Conservation (phyloP, 192 early-diverging fungal genomes). For the Coemansia sp. region DNA sequence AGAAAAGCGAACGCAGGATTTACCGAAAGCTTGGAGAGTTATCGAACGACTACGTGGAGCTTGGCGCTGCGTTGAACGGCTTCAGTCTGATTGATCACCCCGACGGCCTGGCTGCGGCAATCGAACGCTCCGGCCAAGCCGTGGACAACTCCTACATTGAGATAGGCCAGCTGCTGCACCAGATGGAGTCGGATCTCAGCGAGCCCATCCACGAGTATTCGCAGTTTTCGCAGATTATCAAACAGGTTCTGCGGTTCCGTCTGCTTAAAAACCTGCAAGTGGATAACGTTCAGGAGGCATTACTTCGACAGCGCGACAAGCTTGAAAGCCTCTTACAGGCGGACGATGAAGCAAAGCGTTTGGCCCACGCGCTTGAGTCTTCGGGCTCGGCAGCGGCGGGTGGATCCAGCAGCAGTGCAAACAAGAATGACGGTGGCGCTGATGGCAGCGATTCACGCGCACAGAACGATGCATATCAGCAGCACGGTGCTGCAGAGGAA, state of each 20-base stretch:
- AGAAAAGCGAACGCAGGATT: slow-evolving; percentile 75
- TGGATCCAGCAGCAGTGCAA: neutral
- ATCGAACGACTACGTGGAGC: slow-evolving; percentile 77
- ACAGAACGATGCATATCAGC: slow-evolving; percentile 9
- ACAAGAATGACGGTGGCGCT: neutral
- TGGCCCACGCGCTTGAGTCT: slow-evolving; percentile 65
- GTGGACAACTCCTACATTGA: slow-evolving; percentile 81
- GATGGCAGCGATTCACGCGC: slow-evolving; percentile 1
- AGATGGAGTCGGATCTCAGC: slow-evolving; percentile 76
- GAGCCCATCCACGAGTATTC: slow-evolving; percentile 88
- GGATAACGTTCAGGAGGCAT: slow-evolving; percentile 70
- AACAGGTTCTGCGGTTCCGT: slow-evolving; percentile 81
- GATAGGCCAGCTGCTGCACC: slow-evolving; percentile 67
- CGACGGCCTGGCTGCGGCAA: slow-evolving; percentile 69
- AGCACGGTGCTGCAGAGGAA: slow-evolving; percentile 14
- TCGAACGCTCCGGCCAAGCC: slow-evolving; percentile 93
- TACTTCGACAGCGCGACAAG: slow-evolving; percentile 70
- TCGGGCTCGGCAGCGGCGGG: neutral
- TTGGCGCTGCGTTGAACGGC: slow-evolving; percentile 91
- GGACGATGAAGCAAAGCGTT: slow-evolving; percentile 70
- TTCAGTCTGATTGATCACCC: slow-evolving; percentile 87
- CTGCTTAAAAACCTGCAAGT: slow-evolving; percentile 85
- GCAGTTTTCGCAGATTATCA: slow-evolving; percentile 87
- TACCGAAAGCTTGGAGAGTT: slow-evolving; percentile 74
- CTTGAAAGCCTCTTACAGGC: slow-evolving; percentile 64